Base-by-base conservation (phyloP, 345 rosid species). In the Geranium rotundifolium region DNA sequence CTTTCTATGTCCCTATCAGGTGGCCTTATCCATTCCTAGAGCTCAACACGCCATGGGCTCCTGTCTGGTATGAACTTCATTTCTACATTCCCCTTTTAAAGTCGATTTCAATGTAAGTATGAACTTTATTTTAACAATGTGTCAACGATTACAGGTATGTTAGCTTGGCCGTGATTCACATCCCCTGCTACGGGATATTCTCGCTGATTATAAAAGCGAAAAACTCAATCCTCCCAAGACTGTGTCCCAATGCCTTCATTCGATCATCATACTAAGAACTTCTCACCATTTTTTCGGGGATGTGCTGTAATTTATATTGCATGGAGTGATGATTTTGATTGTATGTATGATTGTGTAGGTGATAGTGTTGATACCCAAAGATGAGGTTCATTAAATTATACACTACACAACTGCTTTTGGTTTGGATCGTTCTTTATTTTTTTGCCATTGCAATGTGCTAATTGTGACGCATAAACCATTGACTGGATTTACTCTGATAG, bases 1-100 rank as follows among this genome's bases (percentile, higher is more conserved):
- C 49, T 20, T 19, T 57, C 58, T 29, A 37, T 34, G 41, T 34
- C 7, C 19, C 63, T 23, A 34, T 20, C 75, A 92, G 96, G 97
- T 93, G 97, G 97, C 97, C 97, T 31, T 93, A 93, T 62, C 86
- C 90, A 7, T 93, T 93, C 76, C 78, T 93, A 7, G 84, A 83
- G 77, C 89, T 88, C 4, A 61, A 85, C 30, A 63, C 65, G 0
- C 75, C 96, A 17, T 81, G 79, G 86, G 91, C 92, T 66, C 89
- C 96, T 10, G 66, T 90, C 59, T 88, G 95, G 98, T 92, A 75
- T 16, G 27, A 23, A 23, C 23, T 41, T 2, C 31, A 5, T 57
- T n/a, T 58, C 27, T 4, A 29, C 5, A 10, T 17, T 29, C 27
- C 23, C 15, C 15, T 34, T 29, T 9, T 12, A 2, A 23, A 23